Evolutionary conservation across 139 green algal genomes (phyloP), one percentile per base, ranked within the genome.

Genomic region (Edaphochlamys debaryana): DNA sequence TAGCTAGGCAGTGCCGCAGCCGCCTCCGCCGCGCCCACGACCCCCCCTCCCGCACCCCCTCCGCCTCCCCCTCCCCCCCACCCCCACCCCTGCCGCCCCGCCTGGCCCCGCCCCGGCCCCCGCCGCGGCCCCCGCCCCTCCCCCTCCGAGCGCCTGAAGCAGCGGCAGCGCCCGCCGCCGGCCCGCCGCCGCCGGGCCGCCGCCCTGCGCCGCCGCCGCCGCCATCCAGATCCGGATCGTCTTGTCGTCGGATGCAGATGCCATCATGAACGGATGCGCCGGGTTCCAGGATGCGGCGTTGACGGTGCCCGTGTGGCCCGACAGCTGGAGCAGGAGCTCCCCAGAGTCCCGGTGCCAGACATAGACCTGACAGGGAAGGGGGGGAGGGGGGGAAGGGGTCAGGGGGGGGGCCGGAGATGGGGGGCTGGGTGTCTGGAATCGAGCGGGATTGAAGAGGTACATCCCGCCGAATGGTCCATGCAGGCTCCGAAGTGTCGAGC

Each of bases 241-340:
- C 17, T 89, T 79, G 89, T 98, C 95, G 76, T 98, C 95, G 11
- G 79, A 90, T 38, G 94, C 90, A 11, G 91, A 95, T 0, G 92
- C 95, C 75, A 98, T 86, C 92, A 97, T 94, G 79, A 92, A 84
- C 20, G 94, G 94, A 71, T 96, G 87, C 29, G 79, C 63, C 9
- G 95, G 92, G 85, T 97, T 97, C 95, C 95, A 98, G 20, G 75
- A 86, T 23, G 96, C 95, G 8, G 90, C 85, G 77, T 98, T 98
- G 50, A 97, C 92, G 4, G 93, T 95, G 7, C 88, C 92, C 17
- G 82, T 86, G 87, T 97, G 95, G 8, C 94, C 94, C 56, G 92
- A 70, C 71, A 98, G 88, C 60, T 78, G 62, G n/a, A 93, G 87
- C 37, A 99, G 84, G 80, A 94, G 79, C 45, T 96, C 91, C 4